These are phyloP conservation scores for Penicillium robsamsonii DNA, from an alignment of 495 filamentous ascomycete species.

Conservation along the genomic window DNA sequence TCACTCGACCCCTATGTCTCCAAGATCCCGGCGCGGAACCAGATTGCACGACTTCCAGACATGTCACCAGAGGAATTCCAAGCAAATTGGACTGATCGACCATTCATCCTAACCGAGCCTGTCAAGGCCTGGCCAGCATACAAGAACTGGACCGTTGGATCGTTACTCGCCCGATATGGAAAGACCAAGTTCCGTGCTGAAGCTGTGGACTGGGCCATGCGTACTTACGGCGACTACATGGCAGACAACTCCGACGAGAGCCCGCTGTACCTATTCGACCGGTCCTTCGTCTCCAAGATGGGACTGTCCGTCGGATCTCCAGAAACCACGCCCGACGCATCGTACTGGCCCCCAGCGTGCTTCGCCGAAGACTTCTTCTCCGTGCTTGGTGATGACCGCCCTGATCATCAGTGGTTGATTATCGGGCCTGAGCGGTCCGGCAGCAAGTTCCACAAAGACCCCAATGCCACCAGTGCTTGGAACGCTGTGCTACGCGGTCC, in stretches of 20 bases:
- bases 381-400: slow-evolving; percentile 73
- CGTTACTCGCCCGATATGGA: slow-evolving; percentile 61
- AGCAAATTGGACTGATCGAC: slow-evolving; percentile 69
- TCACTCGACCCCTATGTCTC: slow-evolving; percentile 60
- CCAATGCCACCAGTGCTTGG: slow-evolving; percentile 82
- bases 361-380: slow-evolving; percentile 89
- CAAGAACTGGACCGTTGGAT: slow-evolving; percentile 66
- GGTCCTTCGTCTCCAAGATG: slow-evolving; percentile 86
- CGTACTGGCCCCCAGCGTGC: slow-evolving; percentile 82
- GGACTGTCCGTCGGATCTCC: slow-evolving; percentile 56
- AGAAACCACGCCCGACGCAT: slow-evolving; percentile 43
- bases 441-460: slow-evolving; percentile 92
- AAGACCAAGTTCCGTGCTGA: slow-evolving; percentile 79
- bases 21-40: slow-evolving; percentile 70
- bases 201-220: slow-evolving; percentile 87
- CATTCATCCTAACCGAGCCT: slow-evolving; percentile 86
- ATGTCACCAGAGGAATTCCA: slow-evolving; percentile 74
- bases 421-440: slow-evolving; percentile 86
- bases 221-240: slow-evolving; percentile 83
- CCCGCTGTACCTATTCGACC: slow-evolving; percentile 91
- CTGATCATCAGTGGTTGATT: slow-evolving; percentile 91
- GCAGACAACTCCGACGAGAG: slow-evolving; percentile 78
- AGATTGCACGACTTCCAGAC: slow-evolving; percentile 66
- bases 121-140: slow-evolving; percentile 82
- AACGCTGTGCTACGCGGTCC: slow-evolving; percentile 88